These are phyloP conservation scores for Pulveroboletus frians DNA, from an alignment of 768 basidiomycete genomes.

Conservation along the genomic window DNA sequence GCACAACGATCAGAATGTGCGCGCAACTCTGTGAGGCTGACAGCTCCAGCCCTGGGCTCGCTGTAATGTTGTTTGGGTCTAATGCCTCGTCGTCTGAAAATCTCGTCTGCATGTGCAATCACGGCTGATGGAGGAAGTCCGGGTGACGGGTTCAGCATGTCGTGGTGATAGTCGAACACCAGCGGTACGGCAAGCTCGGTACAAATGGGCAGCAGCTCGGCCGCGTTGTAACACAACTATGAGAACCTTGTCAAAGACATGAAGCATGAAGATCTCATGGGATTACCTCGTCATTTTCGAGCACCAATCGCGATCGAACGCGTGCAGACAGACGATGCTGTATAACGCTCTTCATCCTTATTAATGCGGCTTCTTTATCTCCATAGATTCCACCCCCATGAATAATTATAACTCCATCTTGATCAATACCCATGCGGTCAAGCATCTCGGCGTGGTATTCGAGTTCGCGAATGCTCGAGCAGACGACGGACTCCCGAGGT, in stretches of 20 bases:
- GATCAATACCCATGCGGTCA: constrained; percentile 73
- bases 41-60: constrained; percentile 82
- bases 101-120: constrained; percentile 68
- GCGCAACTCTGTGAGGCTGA: constrained; percentile 75
- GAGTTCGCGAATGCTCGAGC: constrained; percentile 74
- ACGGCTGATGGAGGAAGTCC: constrained; percentile 54
- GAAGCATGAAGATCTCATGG: neutral
- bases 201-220: constrained; percentile 83
- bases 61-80: constrained; percentile 90
- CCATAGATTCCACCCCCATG: constrained; percentile 84
- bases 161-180: constrained; percentile 81
- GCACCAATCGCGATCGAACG: constrained; percentile 68
- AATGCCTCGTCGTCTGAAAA: constrained; percentile 74
- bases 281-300: constrained; percentile 90
- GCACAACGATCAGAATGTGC: constrained; percentile 85
- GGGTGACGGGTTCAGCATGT: constrained; percentile 60
- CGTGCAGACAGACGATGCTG: constrained; percentile 49
- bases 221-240: constrained; percentile 79
- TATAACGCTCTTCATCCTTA: constrained; percentile 70
- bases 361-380: constrained; percentile 68
- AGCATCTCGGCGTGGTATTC: constrained; percentile 86
- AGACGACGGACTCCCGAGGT: constrained; percentile 68
- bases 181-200: constrained; percentile 76
- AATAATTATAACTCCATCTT: constrained; percentile 86
- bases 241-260: neutral